Percentiles rank a stretch among this genome's conserved stretches.
These are phyloP conservation scores for Lepidium didymum DNA, from an alignment of 345 rosid genomes.

Conservation along the genomic window DNA sequence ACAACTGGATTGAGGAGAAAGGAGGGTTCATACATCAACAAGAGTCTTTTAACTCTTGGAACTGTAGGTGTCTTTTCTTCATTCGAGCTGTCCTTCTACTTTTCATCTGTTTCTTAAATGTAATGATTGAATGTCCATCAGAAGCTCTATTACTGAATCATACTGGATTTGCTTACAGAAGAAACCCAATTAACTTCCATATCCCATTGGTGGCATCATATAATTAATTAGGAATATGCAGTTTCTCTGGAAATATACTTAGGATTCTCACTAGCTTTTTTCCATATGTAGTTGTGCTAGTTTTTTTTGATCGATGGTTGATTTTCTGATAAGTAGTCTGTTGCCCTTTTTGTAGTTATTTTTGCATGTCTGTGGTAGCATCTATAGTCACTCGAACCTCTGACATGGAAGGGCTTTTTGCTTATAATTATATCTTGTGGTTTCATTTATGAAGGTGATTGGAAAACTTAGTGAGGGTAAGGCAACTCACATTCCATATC, in stretches of 20 bases:
- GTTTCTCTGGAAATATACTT: not conserved
- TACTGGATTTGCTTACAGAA: not conserved
- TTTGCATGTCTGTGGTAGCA: not conserved
- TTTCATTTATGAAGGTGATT: conserved; percentile 63
- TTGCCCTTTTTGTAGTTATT: not conserved
- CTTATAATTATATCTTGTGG: conserved; percentile 9
- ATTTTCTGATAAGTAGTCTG: not conserved
- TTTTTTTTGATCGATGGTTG: not conserved
- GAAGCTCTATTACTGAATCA: not conserved
- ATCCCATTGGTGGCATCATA: not conserved
- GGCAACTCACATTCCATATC: conserved; percentile 98
- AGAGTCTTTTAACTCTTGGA: conserved; percentile 98
- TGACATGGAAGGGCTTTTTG: not conserved
- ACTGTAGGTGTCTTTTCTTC: conserved; percentile 53
- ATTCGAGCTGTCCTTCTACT: not conserved
- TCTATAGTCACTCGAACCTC: not conserved
- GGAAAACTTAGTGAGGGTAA: conserved; percentile 98
- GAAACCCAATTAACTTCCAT: not conserved
- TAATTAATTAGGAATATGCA: not conserved
- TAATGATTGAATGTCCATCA: not conserved
- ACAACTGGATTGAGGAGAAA: conserved; percentile 95
- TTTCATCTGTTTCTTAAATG: not conserved
- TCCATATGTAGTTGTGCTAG: not conserved
- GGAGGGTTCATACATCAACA: conserved; percentile 98
- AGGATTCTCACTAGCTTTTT: not conserved